Evolutionary conservation across 2,329 filamentous ascomycete species (phyloP), one percentile per base, ranked within the genome.

Genomic region (Colletotrichum destructivum): DNA sequence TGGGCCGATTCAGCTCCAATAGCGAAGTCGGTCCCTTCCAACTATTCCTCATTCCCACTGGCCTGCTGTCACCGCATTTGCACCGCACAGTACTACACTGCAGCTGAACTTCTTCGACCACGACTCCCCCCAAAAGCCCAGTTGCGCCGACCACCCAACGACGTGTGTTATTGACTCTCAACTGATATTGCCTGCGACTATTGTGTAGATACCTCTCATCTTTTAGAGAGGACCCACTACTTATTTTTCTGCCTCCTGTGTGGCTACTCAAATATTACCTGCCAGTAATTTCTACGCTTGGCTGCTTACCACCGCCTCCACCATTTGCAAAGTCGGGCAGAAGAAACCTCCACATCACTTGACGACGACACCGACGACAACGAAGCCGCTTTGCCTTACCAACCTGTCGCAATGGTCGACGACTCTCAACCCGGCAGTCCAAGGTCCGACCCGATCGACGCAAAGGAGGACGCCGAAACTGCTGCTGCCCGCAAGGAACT

Each of bases 401-500:
- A 31, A 46, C 9, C 38, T 56, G 23, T 52, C 71, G 80, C 75
- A 79, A 87, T 87, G 85, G 80, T 84, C 74, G 84, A 86, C 79
- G 82, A 85, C 72, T 76, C 78, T 66, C 83, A 81, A 77, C 80
- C 80, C 75, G 79, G 79, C 59, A 85, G 82, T 78, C 84, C 84
- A 70, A 83, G 80, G 73, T 77, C 77, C 38, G 79, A 81, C 61
- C 76, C 77, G 42, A 75, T 81, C 73, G 81, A 83, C 68, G 77
- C 77, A 44, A 86, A 83, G 66, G 90, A 92, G 75, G 90, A 92
- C 79, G 87, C 88, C 46, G 89, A 90, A 77, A 92, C 90, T 51
- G 88, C 88, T 70, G 89, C 89, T 62, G 85, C 90, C 46, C 87
- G 90, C 73, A 87, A 91, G 76, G 90, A 92, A 81, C 85, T 92